Conservation (phyloP, 257 asterid species). For the Cruciata laevipes region DNA sequence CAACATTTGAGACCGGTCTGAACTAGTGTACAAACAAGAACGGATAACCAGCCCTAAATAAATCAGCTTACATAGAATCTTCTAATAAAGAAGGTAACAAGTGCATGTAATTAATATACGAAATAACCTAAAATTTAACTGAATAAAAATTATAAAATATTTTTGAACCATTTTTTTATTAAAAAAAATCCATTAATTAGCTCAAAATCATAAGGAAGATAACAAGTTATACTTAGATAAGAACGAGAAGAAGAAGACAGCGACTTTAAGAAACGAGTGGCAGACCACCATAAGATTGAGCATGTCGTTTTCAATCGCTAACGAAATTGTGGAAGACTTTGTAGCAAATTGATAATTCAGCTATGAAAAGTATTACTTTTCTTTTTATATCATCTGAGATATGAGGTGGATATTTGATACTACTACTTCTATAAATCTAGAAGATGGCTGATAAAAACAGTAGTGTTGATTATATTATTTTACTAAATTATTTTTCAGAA, state of each 20-base stretch:
- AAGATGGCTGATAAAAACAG: background rate
- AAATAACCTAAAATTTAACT: no score
- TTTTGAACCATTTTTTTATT: no score
- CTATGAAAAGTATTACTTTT: background rate
- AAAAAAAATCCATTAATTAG: background rate
- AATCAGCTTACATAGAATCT: no score
- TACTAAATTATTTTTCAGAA: no score
- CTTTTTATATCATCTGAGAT: background rate
- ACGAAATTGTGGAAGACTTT: background rate
- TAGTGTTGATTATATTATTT: no score
- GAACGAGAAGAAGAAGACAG: background rate
- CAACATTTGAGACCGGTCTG: no score
- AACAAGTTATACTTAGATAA: background rate
- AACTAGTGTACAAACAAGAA: no score
- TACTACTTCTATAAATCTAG: background rate
- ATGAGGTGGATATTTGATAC: background rate
- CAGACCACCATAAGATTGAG: no score
- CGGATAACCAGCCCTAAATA: no score
- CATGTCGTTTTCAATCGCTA: background rate
- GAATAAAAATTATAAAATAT: no score
- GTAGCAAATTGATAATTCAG: background rate
- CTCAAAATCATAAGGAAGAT: background rate
- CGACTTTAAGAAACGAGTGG: background rate
- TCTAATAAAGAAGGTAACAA: no score
- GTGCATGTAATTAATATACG: no score